Percentiles rank a stretch among this genome's conserved stretches.
These are phyloP conservation scores for Trichoderma guizhouense DNA, from an alignment of 2,329 filamentous ascomycete species.

Conservation along the genomic window DNA sequence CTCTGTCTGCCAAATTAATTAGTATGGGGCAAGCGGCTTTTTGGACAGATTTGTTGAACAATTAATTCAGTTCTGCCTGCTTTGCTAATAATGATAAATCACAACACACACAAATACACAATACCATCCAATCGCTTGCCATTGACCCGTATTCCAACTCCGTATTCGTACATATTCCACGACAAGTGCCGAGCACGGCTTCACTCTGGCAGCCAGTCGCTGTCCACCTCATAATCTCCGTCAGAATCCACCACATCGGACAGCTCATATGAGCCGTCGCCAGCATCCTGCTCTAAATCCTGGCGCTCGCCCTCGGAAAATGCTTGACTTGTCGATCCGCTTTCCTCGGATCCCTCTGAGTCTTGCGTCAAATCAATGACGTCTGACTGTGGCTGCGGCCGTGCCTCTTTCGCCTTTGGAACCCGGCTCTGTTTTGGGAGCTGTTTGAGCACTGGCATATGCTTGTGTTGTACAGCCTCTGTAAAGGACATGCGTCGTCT, in stretches of 20 bases:
- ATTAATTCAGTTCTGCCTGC: neutral
- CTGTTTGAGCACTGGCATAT: neutral
- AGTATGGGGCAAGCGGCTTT: neutral
- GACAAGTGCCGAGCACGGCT: neutral
- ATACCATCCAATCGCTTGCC: neutral
- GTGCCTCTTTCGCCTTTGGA: neutral
- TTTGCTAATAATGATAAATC: neutral
- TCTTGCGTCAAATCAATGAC: slow-evolving; percentile 17
- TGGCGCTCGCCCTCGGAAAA: neutral
- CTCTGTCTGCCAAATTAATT: neutral
- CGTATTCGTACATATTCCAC: neutral
- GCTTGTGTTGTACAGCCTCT: neutral
- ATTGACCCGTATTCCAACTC: neutral
- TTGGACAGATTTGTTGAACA: neutral
- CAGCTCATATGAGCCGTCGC: slow-evolving; percentile 14
- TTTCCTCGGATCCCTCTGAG: neutral
- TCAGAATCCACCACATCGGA: slow-evolving; percentile 9
- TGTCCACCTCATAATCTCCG: slow-evolving; percentile 8
- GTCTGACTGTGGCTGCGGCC: neutral
- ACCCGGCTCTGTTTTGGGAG: neutral
- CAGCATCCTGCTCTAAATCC: neutral
- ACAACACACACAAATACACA: neutral
- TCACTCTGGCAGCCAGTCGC: slow-evolving; percentile 11
- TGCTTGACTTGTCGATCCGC: neutral
- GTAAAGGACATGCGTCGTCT: neutral